Conservation (phyloP, 2,329 filamentous ascomycete species). For the Trichoderma harzianum region DNA sequence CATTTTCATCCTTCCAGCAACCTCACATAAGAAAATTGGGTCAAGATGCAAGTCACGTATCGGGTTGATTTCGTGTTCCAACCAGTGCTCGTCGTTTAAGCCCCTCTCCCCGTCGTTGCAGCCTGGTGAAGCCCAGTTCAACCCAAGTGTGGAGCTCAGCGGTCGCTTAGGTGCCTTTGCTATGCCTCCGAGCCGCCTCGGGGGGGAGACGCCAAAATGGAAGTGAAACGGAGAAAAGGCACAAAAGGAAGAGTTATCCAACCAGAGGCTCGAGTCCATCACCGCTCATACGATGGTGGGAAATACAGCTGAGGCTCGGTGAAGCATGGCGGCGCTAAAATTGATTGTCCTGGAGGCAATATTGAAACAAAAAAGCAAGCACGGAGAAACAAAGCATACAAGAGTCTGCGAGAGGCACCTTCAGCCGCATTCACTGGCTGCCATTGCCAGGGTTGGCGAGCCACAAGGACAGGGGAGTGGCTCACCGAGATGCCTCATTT, state of each 20-base stretch:
- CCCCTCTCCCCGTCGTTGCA: slow-evolving; percentile 14
- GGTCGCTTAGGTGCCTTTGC: slow-evolving; percentile 10
- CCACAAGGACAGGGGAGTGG: not conserved
- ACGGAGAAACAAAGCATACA: not conserved
- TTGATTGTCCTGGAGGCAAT: not conserved
- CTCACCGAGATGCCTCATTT: slow-evolving; percentile 18
- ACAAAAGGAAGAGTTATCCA: not conserved
- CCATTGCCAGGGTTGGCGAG: not conserved
- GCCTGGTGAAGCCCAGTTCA: slow-evolving; percentile 18
- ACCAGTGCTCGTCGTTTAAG: slow-evolving; percentile 7
- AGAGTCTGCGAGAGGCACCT: not conserved
- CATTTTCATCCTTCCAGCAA: not conserved
- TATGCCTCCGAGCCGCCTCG: slow-evolving; percentile 4
- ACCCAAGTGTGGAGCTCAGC: slow-evolving; percentile 18
- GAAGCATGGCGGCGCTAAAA: not conserved
- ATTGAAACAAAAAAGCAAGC: not conserved
- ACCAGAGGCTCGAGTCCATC: not conserved
- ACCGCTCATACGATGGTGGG: not conserved
- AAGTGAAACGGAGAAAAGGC: not conserved
- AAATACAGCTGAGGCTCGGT: not conserved
- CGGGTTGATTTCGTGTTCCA: slow-evolving; percentile 14
- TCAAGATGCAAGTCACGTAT: not conserved
- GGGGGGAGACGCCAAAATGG: not conserved
- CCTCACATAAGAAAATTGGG: slow-evolving; percentile 4
- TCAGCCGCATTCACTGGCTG: not conserved